These are phyloP conservation scores for Melanomma pulvis-pyrius DNA, from an alignment of 495 filamentous ascomycete species.

Conservation along the genomic window DNA sequence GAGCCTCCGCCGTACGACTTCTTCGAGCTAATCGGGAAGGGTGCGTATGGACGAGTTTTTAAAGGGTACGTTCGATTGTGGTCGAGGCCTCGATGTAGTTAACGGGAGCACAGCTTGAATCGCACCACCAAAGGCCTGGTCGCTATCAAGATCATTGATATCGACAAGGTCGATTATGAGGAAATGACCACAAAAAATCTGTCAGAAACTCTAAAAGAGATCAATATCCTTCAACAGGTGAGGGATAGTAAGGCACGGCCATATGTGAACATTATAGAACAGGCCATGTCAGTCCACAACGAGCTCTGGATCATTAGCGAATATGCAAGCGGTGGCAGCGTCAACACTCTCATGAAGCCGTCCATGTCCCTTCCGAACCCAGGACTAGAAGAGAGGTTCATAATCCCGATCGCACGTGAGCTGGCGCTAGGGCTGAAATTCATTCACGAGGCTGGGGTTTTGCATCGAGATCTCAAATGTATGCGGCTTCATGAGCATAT, in stretches of 20 bases:
- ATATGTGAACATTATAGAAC: conserved; percentile 80
- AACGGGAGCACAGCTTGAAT: conserved; percentile 48
- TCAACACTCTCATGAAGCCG: conserved; percentile 76
- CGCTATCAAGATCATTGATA: conserved; percentile 93
- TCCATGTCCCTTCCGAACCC: conserved; percentile 17
- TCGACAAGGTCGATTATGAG: conserved; percentile 80
- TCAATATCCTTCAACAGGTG: conserved; percentile 79
- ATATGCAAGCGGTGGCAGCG: conserved; percentile 92
- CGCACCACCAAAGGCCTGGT: conserved; percentile 66
- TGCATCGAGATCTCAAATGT: conserved; percentile 97
- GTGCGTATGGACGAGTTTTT: conserved; percentile 93
- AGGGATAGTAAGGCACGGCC: conserved; percentile 84
- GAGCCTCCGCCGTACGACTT: conserved; percentile 69
- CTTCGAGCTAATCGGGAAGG: conserved; percentile 90
- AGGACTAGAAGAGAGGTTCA: conserved; percentile 80
- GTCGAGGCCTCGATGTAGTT: neutral
- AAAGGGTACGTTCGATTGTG: conserved; percentile 61
- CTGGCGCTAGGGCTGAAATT: conserved; percentile 80
- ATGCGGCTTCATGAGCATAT: conserved; percentile 11
- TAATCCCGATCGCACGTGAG: conserved; percentile 86
- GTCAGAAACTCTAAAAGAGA: conserved; percentile 85
- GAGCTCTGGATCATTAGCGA: conserved; percentile 96
- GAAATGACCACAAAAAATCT: conserved; percentile 75
- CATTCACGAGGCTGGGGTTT: conserved; percentile 88
- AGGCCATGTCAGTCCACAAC: conserved; percentile 81